Evolutionary conservation across 2,329 filamentous ascomycete species (phyloP).

Genomic region (Botryotinia narcissicola): DNA sequence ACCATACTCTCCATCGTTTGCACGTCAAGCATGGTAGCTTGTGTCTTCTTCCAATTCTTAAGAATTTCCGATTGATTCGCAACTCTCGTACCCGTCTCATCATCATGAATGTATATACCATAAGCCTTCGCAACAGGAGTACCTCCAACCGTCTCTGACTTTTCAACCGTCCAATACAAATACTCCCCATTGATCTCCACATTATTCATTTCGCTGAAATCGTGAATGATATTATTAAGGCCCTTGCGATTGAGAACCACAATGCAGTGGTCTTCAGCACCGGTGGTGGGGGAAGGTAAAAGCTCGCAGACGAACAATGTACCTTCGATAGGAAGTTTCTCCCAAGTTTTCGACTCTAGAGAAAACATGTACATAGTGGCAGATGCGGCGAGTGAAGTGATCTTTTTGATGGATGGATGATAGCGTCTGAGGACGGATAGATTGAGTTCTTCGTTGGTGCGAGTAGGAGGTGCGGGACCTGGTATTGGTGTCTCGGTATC

Average conservation of each 20-base stretch:
- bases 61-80: slow-evolving; percentile 33
- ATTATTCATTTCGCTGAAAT: slow-evolving; percentile 58
- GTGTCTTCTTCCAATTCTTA: slow-evolving; percentile 30
- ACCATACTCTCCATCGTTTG: slow-evolving; percentile 15
- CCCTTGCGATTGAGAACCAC: slow-evolving; percentile 73
- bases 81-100: slow-evolving; percentile 45
- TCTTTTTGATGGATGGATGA: slow-evolving; percentile 67
- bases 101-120: slow-evolving; percentile 56
- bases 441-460: slow-evolving; percentile 84
- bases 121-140: slow-evolving; percentile 42
- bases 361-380: slow-evolving; percentile 83
- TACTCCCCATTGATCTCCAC: slow-evolving; percentile 62
- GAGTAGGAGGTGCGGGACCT: slow-evolving; percentile 39
- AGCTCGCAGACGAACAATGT: slow-evolving; percentile 82
- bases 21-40: slow-evolving; percentile 2
- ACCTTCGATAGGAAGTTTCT: slow-evolving; percentile 82
- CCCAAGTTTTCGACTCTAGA: slow-evolving; percentile 66
- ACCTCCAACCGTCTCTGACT: slow-evolving; percentile 14
- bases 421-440: slow-evolving; percentile 79
- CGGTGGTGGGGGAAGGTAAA: slow-evolving; percentile 41
- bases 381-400: slow-evolving; percentile 80
- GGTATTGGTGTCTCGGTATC: slow-evolving; percentile 47
- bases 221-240: slow-evolving; percentile 67
- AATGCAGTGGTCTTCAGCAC: slow-evolving; percentile 50
- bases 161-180: slow-evolving; percentile 44